These are phyloP conservation scores for Pinus tabuliformis DNA, from an alignment of 75 land plant genomes.

Conservation along the genomic window DNA sequence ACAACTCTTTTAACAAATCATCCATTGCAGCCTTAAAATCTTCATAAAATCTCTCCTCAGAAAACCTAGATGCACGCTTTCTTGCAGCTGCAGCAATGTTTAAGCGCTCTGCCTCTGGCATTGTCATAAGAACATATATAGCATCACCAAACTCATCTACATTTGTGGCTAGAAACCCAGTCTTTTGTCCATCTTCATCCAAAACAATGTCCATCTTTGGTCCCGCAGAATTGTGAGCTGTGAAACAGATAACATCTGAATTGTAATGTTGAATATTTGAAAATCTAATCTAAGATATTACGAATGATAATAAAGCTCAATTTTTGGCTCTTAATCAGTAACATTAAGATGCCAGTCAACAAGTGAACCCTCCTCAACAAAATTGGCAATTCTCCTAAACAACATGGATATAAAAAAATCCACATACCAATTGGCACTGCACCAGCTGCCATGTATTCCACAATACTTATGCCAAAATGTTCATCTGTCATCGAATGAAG, in stretches of 20 bases:
- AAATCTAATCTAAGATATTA: neutral
- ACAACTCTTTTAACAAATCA: conserved; percentile 14
- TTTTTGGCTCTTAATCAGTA: neutral
- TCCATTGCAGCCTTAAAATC: conserved; percentile 80
- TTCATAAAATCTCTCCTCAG: conserved; percentile 70
- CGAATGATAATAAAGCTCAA: neutral
- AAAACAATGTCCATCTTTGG: conserved; percentile 95
- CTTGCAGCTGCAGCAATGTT: conserved; percentile 88
- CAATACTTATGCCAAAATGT: conserved; percentile 96
- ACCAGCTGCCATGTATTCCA: conserved; percentile 99
- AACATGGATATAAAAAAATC: neutral
- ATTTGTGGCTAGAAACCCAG: conserved; percentile 80
- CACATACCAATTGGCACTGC: conserved; percentile 92
- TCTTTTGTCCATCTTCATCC: conserved; percentile 74
- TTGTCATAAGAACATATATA: conserved; percentile 57
- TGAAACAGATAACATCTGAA: neutral
- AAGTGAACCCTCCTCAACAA: neutral
- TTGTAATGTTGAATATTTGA: neutral
- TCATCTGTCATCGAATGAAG: conserved; percentile 98
- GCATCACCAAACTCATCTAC: conserved; percentile 90
- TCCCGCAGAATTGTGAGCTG: conserved; percentile 99
- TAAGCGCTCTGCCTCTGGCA: conserved; percentile 72
- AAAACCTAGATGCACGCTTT: conserved; percentile 71
- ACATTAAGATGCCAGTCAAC: neutral
- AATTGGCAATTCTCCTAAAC: neutral